Conservation (phyloP, 2,329 filamentous ascomycete species). For the Penicillium sclerotiorum region DNA sequence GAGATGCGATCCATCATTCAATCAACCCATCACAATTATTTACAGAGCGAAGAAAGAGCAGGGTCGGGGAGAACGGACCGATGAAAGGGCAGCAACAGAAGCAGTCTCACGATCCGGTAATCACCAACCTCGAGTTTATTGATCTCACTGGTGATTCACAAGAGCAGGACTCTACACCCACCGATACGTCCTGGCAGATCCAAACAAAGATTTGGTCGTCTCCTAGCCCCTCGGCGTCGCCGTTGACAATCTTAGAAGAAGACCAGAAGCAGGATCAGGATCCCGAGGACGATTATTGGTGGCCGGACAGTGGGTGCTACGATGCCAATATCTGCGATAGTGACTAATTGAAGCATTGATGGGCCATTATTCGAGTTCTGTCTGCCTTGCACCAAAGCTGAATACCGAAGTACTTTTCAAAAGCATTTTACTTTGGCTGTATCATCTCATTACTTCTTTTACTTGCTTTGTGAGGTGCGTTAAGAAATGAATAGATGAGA, state of each 20-base stretch:
- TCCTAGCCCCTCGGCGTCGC: neutral
- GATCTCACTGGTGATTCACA: slow-evolving; percentile 31
- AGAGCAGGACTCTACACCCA: neutral
- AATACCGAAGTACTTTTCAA: too few species aligned
- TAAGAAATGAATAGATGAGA: too few species aligned
- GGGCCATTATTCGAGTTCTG: too few species aligned
- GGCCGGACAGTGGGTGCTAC: slow-evolving; percentile 35
- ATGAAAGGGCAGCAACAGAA: slow-evolving; percentile 11
- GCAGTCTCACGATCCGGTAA: neutral
- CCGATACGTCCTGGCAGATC: too few species aligned
- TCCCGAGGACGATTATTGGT: slow-evolving; percentile 43
- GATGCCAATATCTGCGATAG: slow-evolving; percentile 32
- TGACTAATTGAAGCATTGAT: neutral
- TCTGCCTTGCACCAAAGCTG: too few species aligned
- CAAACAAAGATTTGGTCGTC: too few species aligned
- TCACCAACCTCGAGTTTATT: slow-evolving; percentile 22
- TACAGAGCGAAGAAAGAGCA: neutral
- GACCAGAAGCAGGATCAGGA: neutral
- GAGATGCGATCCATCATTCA: too few species aligned
- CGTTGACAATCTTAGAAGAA: neutral
- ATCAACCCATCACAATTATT: neutral
- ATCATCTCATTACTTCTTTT: too few species aligned
- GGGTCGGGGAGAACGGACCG: neutral
- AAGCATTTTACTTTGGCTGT: neutral
- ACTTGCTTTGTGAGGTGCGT: too few species aligned